phyloP scores from a whole-genome alignment of 1,284 basidiomycete species.

The Ganoderma leucocontextum region DNA sequence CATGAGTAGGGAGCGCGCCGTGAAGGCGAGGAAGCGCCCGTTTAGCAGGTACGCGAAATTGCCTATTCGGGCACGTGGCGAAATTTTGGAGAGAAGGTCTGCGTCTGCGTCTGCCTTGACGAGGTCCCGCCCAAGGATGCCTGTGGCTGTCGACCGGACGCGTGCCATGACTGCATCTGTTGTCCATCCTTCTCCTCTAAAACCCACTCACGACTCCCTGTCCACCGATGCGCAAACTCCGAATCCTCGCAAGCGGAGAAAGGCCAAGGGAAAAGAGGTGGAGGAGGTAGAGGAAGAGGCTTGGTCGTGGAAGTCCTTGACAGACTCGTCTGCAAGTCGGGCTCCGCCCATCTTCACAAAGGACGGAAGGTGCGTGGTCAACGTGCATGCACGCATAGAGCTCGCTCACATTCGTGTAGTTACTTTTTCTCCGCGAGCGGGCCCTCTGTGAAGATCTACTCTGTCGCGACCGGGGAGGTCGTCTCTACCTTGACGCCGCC shows the following conservation, averaged over 20 bases:
- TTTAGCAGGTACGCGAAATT: constrained; percentile 22
- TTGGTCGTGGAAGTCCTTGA: constrained; percentile 79
- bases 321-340: constrained; percentile 72
- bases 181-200: constrained; percentile 35
- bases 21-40: constrained; percentile 2
- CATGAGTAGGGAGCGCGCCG: background rate
- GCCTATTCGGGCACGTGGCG: constrained; percentile 40
- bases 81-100: constrained; percentile 39
- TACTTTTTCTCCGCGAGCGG: constrained; percentile 89
- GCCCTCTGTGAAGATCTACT: constrained; percentile 83
- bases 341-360: constrained; percentile 83
- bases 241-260: constrained; percentile 33
- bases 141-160: constrained; percentile 42
- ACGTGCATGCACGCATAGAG: constrained; percentile 23
- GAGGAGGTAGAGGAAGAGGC: constrained; percentile 43
- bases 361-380: constrained; percentile 78
- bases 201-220: constrained; percentile 31
- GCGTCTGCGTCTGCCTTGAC: constrained; percentile 29
- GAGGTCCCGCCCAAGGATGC: constrained; percentile 33
- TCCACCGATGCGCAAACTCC: constrained; percentile 26
- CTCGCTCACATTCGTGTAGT: constrained; percentile 51
- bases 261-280: constrained; percentile 35
- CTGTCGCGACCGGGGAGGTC: constrained; percentile 76
- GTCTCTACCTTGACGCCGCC: constrained; percentile 77
- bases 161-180: constrained; percentile 42